phyloP scores from a whole-genome alignment of 2,329 filamentous ascomycete species.

The Incumbomyces lentus region DNA sequence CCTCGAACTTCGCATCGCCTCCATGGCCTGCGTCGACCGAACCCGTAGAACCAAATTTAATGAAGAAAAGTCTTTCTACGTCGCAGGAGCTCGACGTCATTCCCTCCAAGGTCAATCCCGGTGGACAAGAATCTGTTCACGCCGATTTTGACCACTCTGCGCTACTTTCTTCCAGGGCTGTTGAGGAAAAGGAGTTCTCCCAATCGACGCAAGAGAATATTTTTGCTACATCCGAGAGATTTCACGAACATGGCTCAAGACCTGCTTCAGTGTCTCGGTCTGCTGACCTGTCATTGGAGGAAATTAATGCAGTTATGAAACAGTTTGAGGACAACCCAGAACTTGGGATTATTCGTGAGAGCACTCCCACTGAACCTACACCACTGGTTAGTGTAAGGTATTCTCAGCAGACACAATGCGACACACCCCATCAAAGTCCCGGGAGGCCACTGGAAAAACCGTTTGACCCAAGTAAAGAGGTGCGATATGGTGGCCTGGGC shows the following conservation, averaged over 20 bases:
- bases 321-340: slow-evolving; percentile 68
- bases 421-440: slow-evolving; percentile 64
- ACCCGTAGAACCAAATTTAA: slow-evolving; percentile 8
- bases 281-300: slow-evolving; percentile 35
- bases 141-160: not conserved
- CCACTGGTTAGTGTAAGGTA: slow-evolving; percentile 36
- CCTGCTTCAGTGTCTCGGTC: not conserved
- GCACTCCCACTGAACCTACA: slow-evolving; percentile 33
- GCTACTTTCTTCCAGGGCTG: not conserved
- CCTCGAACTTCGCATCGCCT: slow-evolving; percentile 27
- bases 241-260: slow-evolving; percentile 22
- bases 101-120: slow-evolving; percentile 4
- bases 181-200: not conserved
- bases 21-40: slow-evolving; percentile 5
- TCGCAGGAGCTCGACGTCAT: not conserved
- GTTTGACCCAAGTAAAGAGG: slow-evolving; percentile 9
- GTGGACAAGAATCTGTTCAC: not conserved
- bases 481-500: slow-evolving; percentile 45
- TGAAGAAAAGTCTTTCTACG: not conserved
- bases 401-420: slow-evolving; percentile 50
- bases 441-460: slow-evolving; percentile 18
- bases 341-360: slow-evolving; percentile 59
- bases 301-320: slow-evolving; percentile 88
- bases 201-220: slow-evolving; percentile 15
- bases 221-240: slow-evolving; percentile 25